Percentiles rank a stretch among this genome's conserved stretches.
Evolutionary conservation across 2,329 filamentous ascomycete genomes (phyloP).

Genomic region (Penicillium sp.): DNA sequence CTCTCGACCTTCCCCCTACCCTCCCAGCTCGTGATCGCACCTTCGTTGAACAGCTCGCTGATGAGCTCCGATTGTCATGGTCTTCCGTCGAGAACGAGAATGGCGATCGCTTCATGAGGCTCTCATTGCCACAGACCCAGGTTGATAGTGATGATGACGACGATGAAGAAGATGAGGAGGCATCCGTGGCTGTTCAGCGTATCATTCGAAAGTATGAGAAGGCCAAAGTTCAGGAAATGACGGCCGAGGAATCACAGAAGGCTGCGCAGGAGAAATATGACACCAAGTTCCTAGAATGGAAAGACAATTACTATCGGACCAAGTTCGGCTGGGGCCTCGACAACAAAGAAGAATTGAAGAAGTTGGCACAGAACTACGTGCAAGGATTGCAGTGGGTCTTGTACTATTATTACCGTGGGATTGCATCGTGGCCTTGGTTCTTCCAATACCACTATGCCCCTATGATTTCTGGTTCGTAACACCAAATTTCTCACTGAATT

Average conservation of each 20-base stretch:
- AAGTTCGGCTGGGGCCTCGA: constrained; percentile 90
- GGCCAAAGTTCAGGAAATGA: constrained; percentile 77
- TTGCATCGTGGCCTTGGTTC: constrained; percentile 98
- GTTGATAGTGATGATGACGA: constrained; percentile 56
- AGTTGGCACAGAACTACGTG: constrained; percentile 92
- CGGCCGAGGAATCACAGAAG: constrained; percentile 73
- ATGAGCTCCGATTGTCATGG: constrained; percentile 65
- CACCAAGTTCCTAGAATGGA: constrained; percentile 87
- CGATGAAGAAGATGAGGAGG: constrained; percentile 78
- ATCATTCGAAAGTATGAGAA: constrained; percentile 90
- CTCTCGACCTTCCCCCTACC: constrained; percentile 70
- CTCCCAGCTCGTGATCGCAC: constrained; percentile 84
- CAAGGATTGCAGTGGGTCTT: constrained; percentile 97
- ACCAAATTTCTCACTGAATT: neutral
- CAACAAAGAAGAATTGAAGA: constrained; percentile 74
- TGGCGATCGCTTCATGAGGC: constrained; percentile 64
- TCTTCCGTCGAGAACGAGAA: constrained; percentile 63
- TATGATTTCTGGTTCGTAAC: constrained; percentile 74
- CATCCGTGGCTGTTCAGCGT: constrained; percentile 75
- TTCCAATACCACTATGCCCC: constrained; percentile 96
- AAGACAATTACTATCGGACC: constrained; percentile 84
- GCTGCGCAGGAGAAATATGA: constrained; percentile 84
- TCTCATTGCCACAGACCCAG: constrained; percentile 57
- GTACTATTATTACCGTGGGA: constrained; percentile 95
- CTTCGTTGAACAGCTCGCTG: constrained; percentile 85